phyloP scores from a whole-genome alignment of 139 green algal species.

The Chlorella sp. region DNA sequence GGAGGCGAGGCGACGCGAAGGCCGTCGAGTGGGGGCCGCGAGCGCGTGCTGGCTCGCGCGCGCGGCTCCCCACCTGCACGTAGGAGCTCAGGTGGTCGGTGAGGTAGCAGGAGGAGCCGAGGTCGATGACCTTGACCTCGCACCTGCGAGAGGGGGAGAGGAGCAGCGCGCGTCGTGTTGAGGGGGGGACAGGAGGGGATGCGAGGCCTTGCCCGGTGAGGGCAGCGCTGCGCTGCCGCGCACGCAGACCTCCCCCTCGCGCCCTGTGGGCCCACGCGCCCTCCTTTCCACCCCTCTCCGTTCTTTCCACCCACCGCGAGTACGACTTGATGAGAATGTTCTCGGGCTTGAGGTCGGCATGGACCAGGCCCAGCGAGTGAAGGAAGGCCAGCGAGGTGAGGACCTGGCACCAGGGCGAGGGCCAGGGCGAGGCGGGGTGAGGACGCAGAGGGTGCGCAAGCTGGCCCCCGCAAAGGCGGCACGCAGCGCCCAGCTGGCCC shows the following conservation, averaged over 20 bases:
- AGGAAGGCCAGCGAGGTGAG: constrained; percentile 85
- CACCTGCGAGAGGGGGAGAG: no score
- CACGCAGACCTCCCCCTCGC: no score
- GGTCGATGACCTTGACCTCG: constrained; percentile 93
- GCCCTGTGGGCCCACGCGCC: no score
- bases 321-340: constrained; percentile 97
- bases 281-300: no score
- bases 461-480: neutral
- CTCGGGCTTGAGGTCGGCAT: constrained; percentile 97
- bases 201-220: no score
- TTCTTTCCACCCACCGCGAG: no score
- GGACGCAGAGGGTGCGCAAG: neutral
- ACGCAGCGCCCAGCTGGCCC: neutral
- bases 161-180: no score
- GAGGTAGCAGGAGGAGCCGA: constrained; percentile 92
- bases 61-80: constrained; percentile 83
- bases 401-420: constrained; percentile 41
- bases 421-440: neutral
- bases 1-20: no score
- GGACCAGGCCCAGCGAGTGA: constrained; percentile 89
- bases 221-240: no score
- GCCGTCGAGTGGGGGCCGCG: no score
- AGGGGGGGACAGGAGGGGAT: no score
- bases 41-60: no score
- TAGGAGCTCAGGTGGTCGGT: constrained; percentile 92